Conservation (phyloP, 2,329 filamentous ascomycete genomes). For the Calonectria crousiana region DNA sequence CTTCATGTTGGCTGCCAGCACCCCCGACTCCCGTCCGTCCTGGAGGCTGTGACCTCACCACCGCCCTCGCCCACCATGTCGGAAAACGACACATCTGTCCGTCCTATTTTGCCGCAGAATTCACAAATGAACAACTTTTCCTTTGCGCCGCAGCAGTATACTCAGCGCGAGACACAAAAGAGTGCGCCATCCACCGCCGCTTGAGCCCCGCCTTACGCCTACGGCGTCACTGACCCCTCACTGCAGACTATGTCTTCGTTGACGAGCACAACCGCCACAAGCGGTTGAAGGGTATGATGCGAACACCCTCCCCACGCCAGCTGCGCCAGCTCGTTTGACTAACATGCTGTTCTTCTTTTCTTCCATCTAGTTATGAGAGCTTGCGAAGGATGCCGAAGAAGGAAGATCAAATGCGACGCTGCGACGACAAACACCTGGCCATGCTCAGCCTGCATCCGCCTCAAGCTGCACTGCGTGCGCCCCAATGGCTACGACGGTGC, state of each 20-base stretch:
- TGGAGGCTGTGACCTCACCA: constrained; percentile 42
- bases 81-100: constrained; percentile 68
- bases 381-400: constrained; percentile 92
- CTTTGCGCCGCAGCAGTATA: constrained; percentile 73
- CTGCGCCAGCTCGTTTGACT: constrained; percentile 18
- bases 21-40: constrained; percentile 33
- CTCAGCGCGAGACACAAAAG: constrained; percentile 81
- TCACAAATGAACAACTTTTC: constrained; percentile 76
- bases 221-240: constrained; percentile 32
- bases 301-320: background rate
- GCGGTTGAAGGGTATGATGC: constrained; percentile 83
- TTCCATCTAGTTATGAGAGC: constrained; percentile 85
- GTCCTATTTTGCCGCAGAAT: constrained; percentile 75
- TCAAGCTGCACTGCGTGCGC: constrained; percentile 94
- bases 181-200: constrained; percentile 66
- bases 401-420: constrained; percentile 98
- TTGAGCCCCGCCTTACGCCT: constrained; percentile 6
- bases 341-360: background rate
- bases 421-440: constrained; percentile 98
- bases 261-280: constrained; percentile 99
- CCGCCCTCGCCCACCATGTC: constrained; percentile 61
- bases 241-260: constrained; percentile 95
- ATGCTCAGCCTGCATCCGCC: constrained; percentile 89
- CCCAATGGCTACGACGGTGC: constrained; percentile 79
- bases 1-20: constrained; percentile 46